phyloP scores from a whole-genome alignment of 495 filamentous ascomycete genomes.

The Talaromyces proteolyticus region DNA sequence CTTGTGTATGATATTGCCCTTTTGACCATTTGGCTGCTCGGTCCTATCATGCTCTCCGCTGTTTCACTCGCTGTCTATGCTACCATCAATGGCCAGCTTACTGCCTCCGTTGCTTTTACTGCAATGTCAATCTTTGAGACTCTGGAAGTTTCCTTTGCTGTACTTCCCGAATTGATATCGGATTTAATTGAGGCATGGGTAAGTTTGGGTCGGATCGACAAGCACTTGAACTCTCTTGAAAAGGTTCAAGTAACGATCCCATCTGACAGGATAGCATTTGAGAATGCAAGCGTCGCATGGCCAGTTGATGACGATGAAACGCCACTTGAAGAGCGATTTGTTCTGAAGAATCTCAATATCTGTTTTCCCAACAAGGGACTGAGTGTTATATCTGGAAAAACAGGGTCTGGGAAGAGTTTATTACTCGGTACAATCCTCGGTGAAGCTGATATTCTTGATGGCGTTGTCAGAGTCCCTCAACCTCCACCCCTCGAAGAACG shows the following conservation, averaged over 20 bases:
- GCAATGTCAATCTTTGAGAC: conserved; percentile 59
- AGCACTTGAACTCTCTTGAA: conserved; percentile 58
- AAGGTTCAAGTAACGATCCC: conserved; percentile 40
- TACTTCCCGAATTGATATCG: conserved; percentile 63
- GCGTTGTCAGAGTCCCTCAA: conserved; percentile 41
- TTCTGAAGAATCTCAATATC: conserved; percentile 56
- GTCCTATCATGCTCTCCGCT: conserved; percentile 62
- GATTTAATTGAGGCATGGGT: conserved; percentile 56
- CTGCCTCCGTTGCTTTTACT: conserved; percentile 67
- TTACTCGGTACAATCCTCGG: conserved; percentile 57
- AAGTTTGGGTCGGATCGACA: conserved; percentile 56
- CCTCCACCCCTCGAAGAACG: conserved; percentile 7
- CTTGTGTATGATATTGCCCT: conserved; percentile 43
- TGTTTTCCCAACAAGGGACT: conserved; percentile 62
- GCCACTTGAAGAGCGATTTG: conserved; percentile 40
- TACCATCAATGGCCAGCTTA: conserved; percentile 44
- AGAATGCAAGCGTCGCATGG: conserved; percentile 64
- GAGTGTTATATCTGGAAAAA: conserved; percentile 55
- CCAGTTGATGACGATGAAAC: conserved; percentile 43
- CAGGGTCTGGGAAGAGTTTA: conserved; percentile 59
- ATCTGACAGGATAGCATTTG: conserved; percentile 45
- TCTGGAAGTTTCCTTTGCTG: conserved; percentile 54
- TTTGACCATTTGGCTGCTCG: conserved; percentile 53
- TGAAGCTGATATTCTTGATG: conserved; percentile 46
- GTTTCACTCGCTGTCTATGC: conserved; percentile 58